phyloP scores from a whole-genome alignment of 2,329 filamentous ascomycete species.

The Grosmannia huntii region DNA sequence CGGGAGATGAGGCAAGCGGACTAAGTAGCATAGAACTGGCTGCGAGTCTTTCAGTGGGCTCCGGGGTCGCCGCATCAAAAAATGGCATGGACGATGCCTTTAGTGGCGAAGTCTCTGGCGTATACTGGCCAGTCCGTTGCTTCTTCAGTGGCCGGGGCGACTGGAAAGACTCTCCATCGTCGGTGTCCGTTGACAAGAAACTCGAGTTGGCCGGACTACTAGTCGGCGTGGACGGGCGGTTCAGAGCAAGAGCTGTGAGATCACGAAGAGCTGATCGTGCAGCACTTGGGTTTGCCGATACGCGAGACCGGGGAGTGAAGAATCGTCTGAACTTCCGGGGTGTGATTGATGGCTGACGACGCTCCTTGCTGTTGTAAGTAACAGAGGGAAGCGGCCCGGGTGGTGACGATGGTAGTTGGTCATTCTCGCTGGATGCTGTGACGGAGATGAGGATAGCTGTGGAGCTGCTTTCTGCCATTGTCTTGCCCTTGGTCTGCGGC shows the following conservation, averaged over 20 bases:
- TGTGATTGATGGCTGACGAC: constrained; percentile 37
- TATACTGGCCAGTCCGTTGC: constrained; percentile 24
- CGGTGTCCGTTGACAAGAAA: background rate
- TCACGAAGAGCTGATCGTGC: constrained; percentile 27
- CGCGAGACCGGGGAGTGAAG: constrained; percentile 36
- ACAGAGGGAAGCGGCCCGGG: constrained; percentile 11
- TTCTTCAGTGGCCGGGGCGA: constrained; percentile 21
- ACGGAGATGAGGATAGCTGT: constrained; percentile 2
- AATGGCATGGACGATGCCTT: constrained; percentile 14
- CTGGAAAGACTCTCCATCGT: constrained; percentile 13
- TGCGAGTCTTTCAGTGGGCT: background rate
- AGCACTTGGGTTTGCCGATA: constrained; percentile 24
- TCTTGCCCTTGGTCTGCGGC: constrained; percentile 1
- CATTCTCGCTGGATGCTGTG: background rate
- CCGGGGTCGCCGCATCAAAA: constrained; percentile 5
- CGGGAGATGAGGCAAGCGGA: constrained; percentile 23
- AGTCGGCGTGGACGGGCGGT: constrained; percentile 26
- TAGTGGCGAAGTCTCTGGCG: constrained; percentile 24
- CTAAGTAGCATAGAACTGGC: constrained; percentile 20
- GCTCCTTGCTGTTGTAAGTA: constrained; percentile 24
- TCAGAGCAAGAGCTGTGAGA: constrained; percentile 26
- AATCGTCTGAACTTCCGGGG: constrained; percentile 40
- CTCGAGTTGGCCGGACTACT: background rate
- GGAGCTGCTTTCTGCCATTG: constrained; percentile 12
- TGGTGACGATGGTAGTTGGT: constrained; percentile 14